A percentile compares a stretch with the other conserved stretches of the same genome.
Conservation (phyloP, 208 protist genomes). For the Balamuthia mandrillaris region DNA sequence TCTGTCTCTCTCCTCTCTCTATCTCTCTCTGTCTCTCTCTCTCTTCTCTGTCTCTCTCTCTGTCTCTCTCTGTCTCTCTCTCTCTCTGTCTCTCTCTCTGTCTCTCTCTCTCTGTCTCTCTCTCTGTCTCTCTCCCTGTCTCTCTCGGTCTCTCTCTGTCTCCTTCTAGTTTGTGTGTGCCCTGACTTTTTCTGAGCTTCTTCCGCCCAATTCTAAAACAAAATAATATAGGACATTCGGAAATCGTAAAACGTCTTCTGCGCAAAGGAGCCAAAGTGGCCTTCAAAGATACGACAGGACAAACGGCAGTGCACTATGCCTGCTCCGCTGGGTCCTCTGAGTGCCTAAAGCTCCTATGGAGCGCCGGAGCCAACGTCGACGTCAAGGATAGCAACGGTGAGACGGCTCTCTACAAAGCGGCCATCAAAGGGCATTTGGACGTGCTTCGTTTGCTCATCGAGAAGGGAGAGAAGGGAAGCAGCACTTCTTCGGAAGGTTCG, state of each 20-base stretch:
- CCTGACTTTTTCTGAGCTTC: no score
- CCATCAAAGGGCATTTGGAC: conserved; percentile 6
- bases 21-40: no score
- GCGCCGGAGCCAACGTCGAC: background rate
- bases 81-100: no score
- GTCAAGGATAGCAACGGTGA: conserved; percentile 27
- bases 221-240: no score
- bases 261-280: background rate
- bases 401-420: conserved; percentile 16
- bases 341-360: background rate
- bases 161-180: no score
- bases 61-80: background rate
- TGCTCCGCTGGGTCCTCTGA: background rate
- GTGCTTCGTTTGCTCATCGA: conserved; percentile 1
- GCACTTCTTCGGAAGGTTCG: no score
- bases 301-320: conserved; percentile 24
- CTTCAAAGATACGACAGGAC: background rate
- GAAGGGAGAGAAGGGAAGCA: background rate
- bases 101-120: no score
- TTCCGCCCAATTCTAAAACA: no score
- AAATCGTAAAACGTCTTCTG: no score
- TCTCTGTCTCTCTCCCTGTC: no score
- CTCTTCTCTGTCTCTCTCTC: background rate
- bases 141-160: no score
- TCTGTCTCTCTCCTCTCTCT: no score